Evolutionary conservation across 2,329 filamentous ascomycete genomes (phyloP).

Genomic region (Xylariaceae sp.): DNA sequence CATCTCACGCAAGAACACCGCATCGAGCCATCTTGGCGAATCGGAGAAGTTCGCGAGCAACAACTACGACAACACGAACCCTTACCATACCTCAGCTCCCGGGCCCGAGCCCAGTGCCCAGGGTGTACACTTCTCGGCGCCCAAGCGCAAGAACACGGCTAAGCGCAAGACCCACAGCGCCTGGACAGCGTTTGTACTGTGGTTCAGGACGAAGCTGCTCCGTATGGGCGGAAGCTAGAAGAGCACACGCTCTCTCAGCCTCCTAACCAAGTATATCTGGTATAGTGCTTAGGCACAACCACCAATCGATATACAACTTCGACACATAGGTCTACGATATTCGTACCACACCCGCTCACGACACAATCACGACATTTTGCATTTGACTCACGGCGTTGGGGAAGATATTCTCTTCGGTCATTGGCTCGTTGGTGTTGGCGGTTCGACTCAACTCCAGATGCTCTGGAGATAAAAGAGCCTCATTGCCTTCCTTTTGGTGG

Average conservation of each 20-base stretch:
- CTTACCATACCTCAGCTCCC: constrained; percentile 25
- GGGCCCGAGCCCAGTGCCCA: constrained; percentile 33
- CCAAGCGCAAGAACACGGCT: constrained; percentile 41
- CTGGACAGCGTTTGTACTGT: constrained; percentile 62
- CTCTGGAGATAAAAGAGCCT: too few relatives aligned
- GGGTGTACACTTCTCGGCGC: constrained; percentile 41
- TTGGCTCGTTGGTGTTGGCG: too few relatives aligned
- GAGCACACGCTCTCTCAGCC: not conserved
- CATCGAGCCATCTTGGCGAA: constrained; percentile 18
- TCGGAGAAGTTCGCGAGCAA: constrained; percentile 46
- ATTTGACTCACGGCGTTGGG: constrained; percentile 1
- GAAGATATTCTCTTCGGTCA: too few relatives aligned
- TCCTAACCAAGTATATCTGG: not conserved
- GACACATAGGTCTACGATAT: too few relatives aligned
- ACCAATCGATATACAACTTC: too few relatives aligned
- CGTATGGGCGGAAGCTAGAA: constrained; percentile 31
- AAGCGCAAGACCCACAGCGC: constrained; percentile 59
- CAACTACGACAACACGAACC: constrained; percentile 42
- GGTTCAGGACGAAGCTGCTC: constrained; percentile 57
- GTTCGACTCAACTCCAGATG: too few relatives aligned
- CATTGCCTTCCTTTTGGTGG: too few relatives aligned
- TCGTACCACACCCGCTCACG: constrained; percentile 8
- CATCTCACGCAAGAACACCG: constrained; percentile 24
- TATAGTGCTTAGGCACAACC: not conserved
- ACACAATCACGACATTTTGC: constrained; percentile 10